These are phyloP conservation scores for Helminthosporium solani DNA, from an alignment of 2,329 filamentous ascomycete species.

Conservation along the genomic window DNA sequence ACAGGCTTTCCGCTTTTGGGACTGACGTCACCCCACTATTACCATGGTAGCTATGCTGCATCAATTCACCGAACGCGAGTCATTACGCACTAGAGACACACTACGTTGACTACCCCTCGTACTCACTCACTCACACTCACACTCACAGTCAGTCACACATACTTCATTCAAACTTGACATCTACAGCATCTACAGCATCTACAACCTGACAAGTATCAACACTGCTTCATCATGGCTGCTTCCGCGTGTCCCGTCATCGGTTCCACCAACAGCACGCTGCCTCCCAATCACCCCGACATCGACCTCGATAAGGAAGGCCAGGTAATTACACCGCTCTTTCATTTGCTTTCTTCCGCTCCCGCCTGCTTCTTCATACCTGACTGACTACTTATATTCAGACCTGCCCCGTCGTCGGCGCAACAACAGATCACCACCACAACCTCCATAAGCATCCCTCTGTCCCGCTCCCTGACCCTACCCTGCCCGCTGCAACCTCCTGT, in stretches of 20 bases:
- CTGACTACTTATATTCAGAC: conserved; percentile 14
- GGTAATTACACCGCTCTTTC: not conserved
- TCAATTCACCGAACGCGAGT: not conserved
- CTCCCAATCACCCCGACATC: conserved; percentile 46
- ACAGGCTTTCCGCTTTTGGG: not conserved
- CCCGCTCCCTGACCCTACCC: conserved; percentile 23
- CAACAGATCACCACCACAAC: conserved; percentile 48
- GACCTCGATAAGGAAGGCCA: conserved; percentile 44
- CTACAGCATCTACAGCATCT: too few relatives aligned
- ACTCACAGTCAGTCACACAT: not conserved
- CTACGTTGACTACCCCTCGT: conserved; percentile 3
- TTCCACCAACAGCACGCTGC: conserved; percentile 47
- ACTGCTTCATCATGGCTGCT: conserved; percentile 2
- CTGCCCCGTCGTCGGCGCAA: conserved; percentile 50
- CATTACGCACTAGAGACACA: not conserved
- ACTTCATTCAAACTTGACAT: too few relatives aligned
- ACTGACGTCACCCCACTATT: conserved; percentile 4
- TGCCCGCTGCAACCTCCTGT: conserved; percentile 41
- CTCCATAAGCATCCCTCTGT: conserved; percentile 45
- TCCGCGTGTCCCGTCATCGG: conserved; percentile 38
- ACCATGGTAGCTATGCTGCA: not conserved
- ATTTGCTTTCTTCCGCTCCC: too few relatives aligned
- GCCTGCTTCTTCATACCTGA: not conserved
- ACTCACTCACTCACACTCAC: not conserved
- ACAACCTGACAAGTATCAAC: not conserved